Evolutionary conservation across 2,329 filamentous ascomycete genomes (phyloP).

Genomic region (Podosphaera leucotricha): DNA sequence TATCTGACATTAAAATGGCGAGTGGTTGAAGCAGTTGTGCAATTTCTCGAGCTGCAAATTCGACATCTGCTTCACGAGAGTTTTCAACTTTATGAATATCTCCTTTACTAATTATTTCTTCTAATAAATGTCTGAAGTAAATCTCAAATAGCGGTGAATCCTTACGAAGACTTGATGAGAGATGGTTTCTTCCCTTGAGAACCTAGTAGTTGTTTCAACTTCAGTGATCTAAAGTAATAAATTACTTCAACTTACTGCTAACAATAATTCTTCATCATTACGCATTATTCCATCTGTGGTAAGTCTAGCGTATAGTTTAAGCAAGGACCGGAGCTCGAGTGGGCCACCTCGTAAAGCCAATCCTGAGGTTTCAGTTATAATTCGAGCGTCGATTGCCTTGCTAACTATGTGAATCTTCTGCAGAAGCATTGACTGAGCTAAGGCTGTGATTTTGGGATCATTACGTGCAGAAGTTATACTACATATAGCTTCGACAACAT

Average conservation of each 20-base stretch:
- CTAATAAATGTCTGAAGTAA: conserved; percentile 64
- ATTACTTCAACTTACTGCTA: conserved; percentile 33
- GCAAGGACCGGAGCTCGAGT: conserved; percentile 61
- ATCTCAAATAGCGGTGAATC: conserved; percentile 58
- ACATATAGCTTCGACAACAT: conserved; percentile 87
- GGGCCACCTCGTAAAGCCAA: conserved; percentile 56
- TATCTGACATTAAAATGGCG: conserved; percentile 55
- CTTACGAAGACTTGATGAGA: conserved; percentile 44
- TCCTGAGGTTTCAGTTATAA: conserved; percentile 60
- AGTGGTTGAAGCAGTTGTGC: conserved; percentile 67
- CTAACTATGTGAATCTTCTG: conserved; percentile 83
- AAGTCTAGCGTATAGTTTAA: conserved; percentile 62
- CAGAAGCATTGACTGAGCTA: conserved; percentile 87
- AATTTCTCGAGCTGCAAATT: conserved; percentile 70
- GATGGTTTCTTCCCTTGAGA: conserved; percentile 52
- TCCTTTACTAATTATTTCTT: conserved; percentile 73
- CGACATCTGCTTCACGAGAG: conserved; percentile 52
- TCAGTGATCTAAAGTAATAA: neutral
- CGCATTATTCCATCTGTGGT: conserved; percentile 50
- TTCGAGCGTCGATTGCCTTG: conserved; percentile 55
- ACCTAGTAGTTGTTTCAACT: conserved; percentile 23
- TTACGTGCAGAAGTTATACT: conserved; percentile 61
- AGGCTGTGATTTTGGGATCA: conserved; percentile 77
- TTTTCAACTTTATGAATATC: conserved; percentile 56
- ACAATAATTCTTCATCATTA: conserved; percentile 40